phyloP scores from a whole-genome alignment of 2,329 filamentous ascomycete species.

The Sporothrix protearum region DNA sequence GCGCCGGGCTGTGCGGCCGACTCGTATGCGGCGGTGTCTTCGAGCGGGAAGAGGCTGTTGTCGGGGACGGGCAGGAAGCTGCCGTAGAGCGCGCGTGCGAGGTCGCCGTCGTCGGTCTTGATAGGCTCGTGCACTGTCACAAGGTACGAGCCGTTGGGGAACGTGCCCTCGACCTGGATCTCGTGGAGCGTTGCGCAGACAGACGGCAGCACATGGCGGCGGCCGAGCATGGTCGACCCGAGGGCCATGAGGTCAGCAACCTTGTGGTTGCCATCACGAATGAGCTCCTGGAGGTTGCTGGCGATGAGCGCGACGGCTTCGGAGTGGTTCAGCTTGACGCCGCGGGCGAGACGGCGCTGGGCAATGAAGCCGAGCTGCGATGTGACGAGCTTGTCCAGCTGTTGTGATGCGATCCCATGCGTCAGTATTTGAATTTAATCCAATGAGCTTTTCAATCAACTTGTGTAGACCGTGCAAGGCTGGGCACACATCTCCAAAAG shows the following conservation, averaged over 20 bases:
- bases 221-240: constrained; percentile 86
- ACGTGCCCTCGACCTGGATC: constrained; percentile 92
- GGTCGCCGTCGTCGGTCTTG: constrained; percentile 77
- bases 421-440: not conserved
- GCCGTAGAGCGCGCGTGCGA: constrained; percentile 83
- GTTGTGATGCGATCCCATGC: not conserved
- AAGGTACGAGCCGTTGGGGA: constrained; percentile 83
- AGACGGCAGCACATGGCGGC: constrained; percentile 82
- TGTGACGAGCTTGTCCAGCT: constrained; percentile 96
- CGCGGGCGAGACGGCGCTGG: constrained; percentile 81
- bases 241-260: constrained; percentile 92
- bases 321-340: constrained; percentile 82
- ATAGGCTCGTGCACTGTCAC: constrained; percentile 93
- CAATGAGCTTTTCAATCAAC: too few relatives aligned
- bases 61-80: constrained; percentile 81
- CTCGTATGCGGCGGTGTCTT: constrained; percentile 63
- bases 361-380: constrained; percentile 84
- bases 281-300: constrained; percentile 88
- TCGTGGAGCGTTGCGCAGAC: constrained; percentile 76
- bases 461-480: not conserved
- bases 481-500: constrained; percentile 3
- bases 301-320: constrained; percentile 84
- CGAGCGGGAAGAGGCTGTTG: constrained; percentile 62
- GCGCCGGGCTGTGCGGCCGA: constrained; percentile 71
- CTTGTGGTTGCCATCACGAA: constrained; percentile 90